Percentiles rank a stretch among this genome's conserved stretches.
Conservation (phyloP, 768 basidiomycete genomes). For the Pilatotrama ljubarskyi region DNA sequence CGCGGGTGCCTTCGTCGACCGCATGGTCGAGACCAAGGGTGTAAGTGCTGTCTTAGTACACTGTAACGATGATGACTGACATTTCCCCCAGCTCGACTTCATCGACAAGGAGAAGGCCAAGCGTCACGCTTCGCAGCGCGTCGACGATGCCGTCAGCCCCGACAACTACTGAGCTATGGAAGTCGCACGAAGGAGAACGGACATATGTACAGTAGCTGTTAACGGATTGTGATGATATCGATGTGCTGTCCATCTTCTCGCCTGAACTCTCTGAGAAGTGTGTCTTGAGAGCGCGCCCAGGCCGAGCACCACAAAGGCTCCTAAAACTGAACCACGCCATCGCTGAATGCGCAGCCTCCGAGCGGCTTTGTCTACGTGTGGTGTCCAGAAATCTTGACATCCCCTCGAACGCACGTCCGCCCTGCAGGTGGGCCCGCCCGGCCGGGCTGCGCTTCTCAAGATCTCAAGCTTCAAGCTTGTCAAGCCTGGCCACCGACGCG, state of each 20-base stretch:
- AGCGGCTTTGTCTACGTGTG: no score
- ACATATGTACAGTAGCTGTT: constrained; percentile 13
- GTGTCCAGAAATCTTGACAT: no score
- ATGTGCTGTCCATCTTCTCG: background rate
- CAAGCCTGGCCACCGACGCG: constrained; percentile 16
- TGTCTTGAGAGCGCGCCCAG: background rate
- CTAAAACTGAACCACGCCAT: no score
- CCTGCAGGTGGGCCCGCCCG: no score
- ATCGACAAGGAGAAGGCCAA: constrained; percentile 47
- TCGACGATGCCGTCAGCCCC: constrained; percentile 6
- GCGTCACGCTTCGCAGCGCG: constrained; percentile 13
- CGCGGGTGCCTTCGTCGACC: constrained; percentile 53
- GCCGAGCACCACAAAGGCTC: no score
- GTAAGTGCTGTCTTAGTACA: constrained; percentile 29
- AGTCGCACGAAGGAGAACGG: background rate
- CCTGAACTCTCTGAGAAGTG: no score
- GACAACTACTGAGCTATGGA: constrained; percentile 8
- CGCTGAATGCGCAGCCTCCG: no score
- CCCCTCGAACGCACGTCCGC: no score
- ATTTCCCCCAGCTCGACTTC: constrained; percentile 40
- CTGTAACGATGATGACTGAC: background rate
- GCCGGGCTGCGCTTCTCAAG: no score
- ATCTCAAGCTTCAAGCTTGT: no score
- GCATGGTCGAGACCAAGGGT: constrained; percentile 58
- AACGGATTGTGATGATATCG: background rate